Conservation (phyloP, 495 filamentous ascomycete genomes). For the Trichoderma gamsii region DNA sequence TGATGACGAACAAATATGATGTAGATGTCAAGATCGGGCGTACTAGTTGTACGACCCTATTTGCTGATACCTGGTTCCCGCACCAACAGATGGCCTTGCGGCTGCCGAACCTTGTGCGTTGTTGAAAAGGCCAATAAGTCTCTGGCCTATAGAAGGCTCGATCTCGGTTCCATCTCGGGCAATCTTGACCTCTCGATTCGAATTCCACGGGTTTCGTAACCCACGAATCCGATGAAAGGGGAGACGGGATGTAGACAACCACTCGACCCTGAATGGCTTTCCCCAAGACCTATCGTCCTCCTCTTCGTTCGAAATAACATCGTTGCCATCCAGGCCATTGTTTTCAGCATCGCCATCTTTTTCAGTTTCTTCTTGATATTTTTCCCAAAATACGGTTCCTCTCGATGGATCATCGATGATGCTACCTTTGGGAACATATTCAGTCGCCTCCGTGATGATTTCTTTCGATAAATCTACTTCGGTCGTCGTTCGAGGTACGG, state of each 20-base stretch:
- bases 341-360: conserved; percentile 33
- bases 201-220: conserved; percentile 92
- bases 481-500: conserved; percentile 50
- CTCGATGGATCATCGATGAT: conserved; percentile 91
- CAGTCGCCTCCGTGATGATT: conserved; percentile 73
- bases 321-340: conserved; percentile 23
- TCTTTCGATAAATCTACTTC: conserved; percentile 62
- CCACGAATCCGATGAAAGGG: conserved; percentile 90
- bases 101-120: conserved; percentile 31
- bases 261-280: conserved; percentile 88
- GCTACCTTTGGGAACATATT: conserved; percentile 72
- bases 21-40: background rate
- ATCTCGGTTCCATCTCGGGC: conserved; percentile 93
- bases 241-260: conserved; percentile 78
- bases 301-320: conserved; percentile 25
- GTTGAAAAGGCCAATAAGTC: conserved; percentile 75
- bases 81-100: conserved; percentile 21
- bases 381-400: conserved; percentile 97
- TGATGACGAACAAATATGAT: background rate
- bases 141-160: conserved; percentile 73
- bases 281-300: conserved; percentile 65
- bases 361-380: conserved; percentile 50
- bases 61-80: conserved; percentile 28
- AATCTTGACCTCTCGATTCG: conserved; percentile 93
- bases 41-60: conserved; percentile 20